Conservation (phyloP, 306 rosid genomes). For the Cucurbita argyrosperma region DNA sequence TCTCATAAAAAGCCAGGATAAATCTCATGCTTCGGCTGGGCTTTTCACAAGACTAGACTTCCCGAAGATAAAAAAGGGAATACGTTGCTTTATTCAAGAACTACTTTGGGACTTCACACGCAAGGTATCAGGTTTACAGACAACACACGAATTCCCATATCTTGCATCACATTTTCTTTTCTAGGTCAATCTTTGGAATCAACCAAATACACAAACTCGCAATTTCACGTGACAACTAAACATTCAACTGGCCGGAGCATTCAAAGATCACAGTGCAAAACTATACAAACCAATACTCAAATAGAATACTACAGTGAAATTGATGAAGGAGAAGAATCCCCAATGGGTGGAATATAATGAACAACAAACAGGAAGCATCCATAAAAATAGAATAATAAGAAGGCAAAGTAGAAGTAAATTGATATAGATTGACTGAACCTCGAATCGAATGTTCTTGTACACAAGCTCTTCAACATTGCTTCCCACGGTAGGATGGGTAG, state of each 20-base stretch:
- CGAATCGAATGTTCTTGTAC: conserved; percentile 87
- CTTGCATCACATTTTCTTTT: neutral
- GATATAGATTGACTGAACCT: conserved; percentile 27
- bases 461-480: conserved; percentile 97
- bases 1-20: neutral
- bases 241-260: neutral
- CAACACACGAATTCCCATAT: neutral
- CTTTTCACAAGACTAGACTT: neutral
- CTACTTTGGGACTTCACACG: neutral
- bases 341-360: neutral
- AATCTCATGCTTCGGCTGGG: neutral
- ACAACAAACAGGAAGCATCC: neutral
- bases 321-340: neutral
- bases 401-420: neutral
- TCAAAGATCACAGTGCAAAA: neutral
- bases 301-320: too few relatives aligned
- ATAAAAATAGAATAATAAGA: neutral
- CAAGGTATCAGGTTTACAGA: neutral
- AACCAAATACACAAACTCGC: neutral
- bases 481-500: conserved; percentile 93
- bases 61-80: neutral
- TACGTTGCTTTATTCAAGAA: neutral
- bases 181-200: neutral
- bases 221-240: neutral
- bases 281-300: neutral